phyloP scores from a whole-genome alignment of 1,284 basidiomycete species.

The Leucoagaricus sp. region DNA sequence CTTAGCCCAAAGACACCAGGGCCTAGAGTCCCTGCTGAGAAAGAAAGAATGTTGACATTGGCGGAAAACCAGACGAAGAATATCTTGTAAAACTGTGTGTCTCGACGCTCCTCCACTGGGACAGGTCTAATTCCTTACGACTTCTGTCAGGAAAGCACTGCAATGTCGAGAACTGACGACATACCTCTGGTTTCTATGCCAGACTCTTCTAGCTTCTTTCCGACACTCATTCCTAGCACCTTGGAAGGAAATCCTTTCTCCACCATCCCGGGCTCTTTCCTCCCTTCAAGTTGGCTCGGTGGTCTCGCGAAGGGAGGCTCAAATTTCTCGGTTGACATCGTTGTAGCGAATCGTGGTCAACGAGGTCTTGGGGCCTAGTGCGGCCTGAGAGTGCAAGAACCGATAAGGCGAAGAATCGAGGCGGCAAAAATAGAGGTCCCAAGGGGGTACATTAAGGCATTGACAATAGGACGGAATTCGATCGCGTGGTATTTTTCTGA shows the following conservation, averaged over 20 bases:
- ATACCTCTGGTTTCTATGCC: slow-evolving; percentile 11
- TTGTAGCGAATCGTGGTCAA: not conserved
- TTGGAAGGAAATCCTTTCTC: not conserved
- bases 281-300: not conserved
- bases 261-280: not conserved
- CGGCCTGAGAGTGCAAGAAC: not conserved
- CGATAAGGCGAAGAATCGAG: not conserved
- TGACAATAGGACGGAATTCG: no score
- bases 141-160: not conserved
- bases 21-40: slow-evolving; percentile 76
- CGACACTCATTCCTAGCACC: not conserved
- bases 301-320: not conserved
- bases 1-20: slow-evolving; percentile 69
- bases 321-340: not conserved
- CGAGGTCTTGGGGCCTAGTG: not conserved
- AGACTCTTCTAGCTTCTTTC: slow-evolving; percentile 2
- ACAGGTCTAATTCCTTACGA: slow-evolving; percentile 37
- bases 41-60: slow-evolving; percentile 78
- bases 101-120: slow-evolving; percentile 48
- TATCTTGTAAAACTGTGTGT: slow-evolving; percentile 67
- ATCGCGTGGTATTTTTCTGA: no score
- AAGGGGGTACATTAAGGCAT: not conserved
- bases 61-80: slow-evolving; percentile 78
- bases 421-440: not conserved
- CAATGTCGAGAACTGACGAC: not conserved